Evolutionary conservation across 352 stramenopile genomes (phyloP).

Genomic region (Globisporangium yorkense): DNA sequence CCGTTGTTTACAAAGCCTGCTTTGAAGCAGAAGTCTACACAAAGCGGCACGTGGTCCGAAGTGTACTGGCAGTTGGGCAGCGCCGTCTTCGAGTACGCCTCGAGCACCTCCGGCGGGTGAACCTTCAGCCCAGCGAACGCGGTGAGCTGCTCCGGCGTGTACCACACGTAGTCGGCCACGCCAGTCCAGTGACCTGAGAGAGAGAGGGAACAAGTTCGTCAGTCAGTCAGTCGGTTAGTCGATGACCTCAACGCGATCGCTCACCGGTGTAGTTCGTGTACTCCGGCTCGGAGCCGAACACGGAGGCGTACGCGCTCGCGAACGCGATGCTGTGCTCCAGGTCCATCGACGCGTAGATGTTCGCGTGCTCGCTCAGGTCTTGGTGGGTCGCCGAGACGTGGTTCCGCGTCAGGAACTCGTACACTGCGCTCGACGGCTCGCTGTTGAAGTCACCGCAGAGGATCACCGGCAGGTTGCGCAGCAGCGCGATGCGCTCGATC

Average conservation of each 20-base stretch:
- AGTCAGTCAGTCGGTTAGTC: not conserved
- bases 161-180: constrained; percentile 98
- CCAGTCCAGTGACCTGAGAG: constrained; percentile 89
- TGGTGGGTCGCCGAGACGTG: constrained; percentile 85
- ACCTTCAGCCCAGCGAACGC: constrained; percentile 93
- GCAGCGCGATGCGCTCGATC: constrained; percentile 69
- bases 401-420: constrained; percentile 94
- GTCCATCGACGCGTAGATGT: constrained; percentile 53
- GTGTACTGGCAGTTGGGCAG: constrained; percentile 95
- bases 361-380: constrained; percentile 64
- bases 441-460: constrained; percentile 99
- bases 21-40: constrained; percentile 86
- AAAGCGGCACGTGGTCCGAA: constrained; percentile 96
- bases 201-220: not conserved
- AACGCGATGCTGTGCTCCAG: constrained; percentile 93
- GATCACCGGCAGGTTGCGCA: constrained; percentile 90
- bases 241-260: not conserved
- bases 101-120: constrained; percentile 87
- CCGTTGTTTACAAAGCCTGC: constrained; percentile 30
- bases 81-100: constrained; percentile 83
- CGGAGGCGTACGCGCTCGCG: constrained; percentile 92
- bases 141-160: constrained; percentile 90
- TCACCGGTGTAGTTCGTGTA: constrained; percentile 98
- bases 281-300: constrained; percentile 94
- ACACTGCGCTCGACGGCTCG: constrained; percentile 94